Evolutionary conservation across 1,284 basidiomycete species (phyloP), one percentile per base, ranked within the genome.

Genomic region (Phellopilus nigrolimitatus): DNA sequence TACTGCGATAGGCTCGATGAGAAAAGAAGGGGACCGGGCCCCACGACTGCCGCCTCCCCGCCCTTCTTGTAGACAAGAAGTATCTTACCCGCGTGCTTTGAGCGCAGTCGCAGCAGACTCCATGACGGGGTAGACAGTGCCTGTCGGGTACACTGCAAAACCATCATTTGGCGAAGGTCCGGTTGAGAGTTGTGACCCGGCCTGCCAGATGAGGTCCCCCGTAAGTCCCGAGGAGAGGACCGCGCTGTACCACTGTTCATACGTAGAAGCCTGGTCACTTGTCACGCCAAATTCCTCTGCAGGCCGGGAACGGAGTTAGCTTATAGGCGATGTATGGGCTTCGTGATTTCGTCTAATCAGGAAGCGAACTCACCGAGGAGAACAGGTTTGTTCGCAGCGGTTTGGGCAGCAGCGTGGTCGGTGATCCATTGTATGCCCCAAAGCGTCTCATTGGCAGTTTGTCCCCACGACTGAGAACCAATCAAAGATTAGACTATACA

Each of bases 161-260:
- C 76, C 76, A 56, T 79, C 76, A 49, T 76, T 65, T 19, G 66
- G 65, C 5, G 73, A 73, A 31, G 66, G 57, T 3, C 73, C 74
- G 34, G 59, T 58, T 47, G 50, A 46, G 36, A 56, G 51, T 39
- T 54, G 46, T 31, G 52, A 57, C 22, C 56, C 59, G 38, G 61
- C 55, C 60, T 60, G 54, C 79, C 80, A 82, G 54, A 79, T 78
- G 42, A 80, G 69, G 56, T 80, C 76, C n/a, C 79, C 80, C 15
- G 78, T 70, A 24, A 82, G 58, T 1, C 78, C 77, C 17, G 74
- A 75, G 19, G 69, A 74, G 22, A 77, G 59, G 15, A 80, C 62
- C 28, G 73, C 66, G 55, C 68, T 69, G 50, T 69, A 75, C 80
- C 79, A 83, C 9, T 69, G 61, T 19, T 71, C 67, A 62, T 82